Base-by-base conservation (phyloP, 2,329 filamentous ascomycete genomes). In the Raffaelea deltoideospora region DNA sequence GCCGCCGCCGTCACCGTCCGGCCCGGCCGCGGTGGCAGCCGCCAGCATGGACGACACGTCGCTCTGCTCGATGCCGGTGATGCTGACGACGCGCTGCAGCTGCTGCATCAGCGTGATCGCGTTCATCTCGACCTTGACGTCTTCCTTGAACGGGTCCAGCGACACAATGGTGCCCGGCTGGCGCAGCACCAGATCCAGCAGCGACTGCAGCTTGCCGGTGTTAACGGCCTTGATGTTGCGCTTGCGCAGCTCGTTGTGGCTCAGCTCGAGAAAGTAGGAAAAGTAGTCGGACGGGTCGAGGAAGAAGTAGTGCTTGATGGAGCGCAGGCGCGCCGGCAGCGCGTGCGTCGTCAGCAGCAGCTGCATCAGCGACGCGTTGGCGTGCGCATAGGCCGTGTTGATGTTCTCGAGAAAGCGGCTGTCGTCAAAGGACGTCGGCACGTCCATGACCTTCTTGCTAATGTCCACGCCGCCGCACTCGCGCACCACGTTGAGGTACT, bases 291-390 rank as follows among this genome's bases (percentile, higher is more conserved):
- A 95, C 9, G 87, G 81, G 49, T 96, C 88, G 43, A 98, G 76
- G 65, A 98, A 98, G 64, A 96, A 98, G 62, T 98, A 98, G 58
- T 98, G 90, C 55, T 98, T 98, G 28, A 98, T 65, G 13, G 88
- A 96, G 32, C 80, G 76, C 39, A 98, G 68, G 27, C 90, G 75
- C 21, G 83, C 80, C 1, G 88, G 87, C 5, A 98, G 70, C 11
- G 83, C 83, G 53, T 98, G 90, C 7, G 90, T 90, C 1, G 88
- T 96, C 29, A 98, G 68, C 3, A 98, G 75, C 0, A 98, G 69
- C 41, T 86, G 80, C 59, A 98, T 77, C 18, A 98, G 67, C 8
- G 88, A 94, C 40, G 87, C 81, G 57, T 98, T 98, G 37, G 90
- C 90, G 53, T 95, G 81, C 1, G 88, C 86, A 50, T 98, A 98